Evolutionary conservation across 495 filamentous ascomycete species (phyloP), one percentile per base, ranked within the genome.

Genomic region (Penicillium soppii): DNA sequence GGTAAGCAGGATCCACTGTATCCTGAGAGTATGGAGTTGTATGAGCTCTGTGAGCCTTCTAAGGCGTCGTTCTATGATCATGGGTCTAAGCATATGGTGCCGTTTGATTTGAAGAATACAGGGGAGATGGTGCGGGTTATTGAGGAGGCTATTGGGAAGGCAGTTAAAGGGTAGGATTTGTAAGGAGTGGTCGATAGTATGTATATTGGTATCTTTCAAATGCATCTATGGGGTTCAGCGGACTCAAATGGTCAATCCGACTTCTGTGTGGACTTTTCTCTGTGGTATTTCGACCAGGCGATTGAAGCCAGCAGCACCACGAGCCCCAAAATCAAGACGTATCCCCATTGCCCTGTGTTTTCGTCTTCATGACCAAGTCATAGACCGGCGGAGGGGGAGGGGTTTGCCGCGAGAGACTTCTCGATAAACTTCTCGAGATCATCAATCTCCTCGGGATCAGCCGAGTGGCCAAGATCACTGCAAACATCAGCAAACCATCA

Each of bases 351-450:
- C 19, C 27, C 22, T 30, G 13, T 27, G 26, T 25, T 7, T 43
- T 20, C 32, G 27, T 16, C 22, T 23, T 29, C n/a, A 48, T 56
- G 54, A 43, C 57, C 62, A 54, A 73, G 66, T 74, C 83, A 72
- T 72, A 72, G 51, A 48, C 80, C 56, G 74, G 85, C 47, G 70
- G 75, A 25, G 19, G 52, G 21, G 70, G 75, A 25, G 19, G 52
- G 21, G 67, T 88, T 40, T 62, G 77, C 16, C 77, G 89, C 86
- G 38, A 96, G 68, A 16, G 70, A 69, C 56, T 82, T 73, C 16
- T 74, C 71, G 32, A 97, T 58, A 73, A 88, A 97, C 19, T 70
- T 72, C 71, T 96, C 91, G 27, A 97, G 69, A 57, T 96, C 86
- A 51, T 91, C 79, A 48, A 97, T 85, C 73, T 97, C 92, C 51